Evolutionary conservation across 768 basidiomycete genomes (phyloP), one percentile per base, ranked within the genome.

Genomic region (Cubamyces sp.): DNA sequence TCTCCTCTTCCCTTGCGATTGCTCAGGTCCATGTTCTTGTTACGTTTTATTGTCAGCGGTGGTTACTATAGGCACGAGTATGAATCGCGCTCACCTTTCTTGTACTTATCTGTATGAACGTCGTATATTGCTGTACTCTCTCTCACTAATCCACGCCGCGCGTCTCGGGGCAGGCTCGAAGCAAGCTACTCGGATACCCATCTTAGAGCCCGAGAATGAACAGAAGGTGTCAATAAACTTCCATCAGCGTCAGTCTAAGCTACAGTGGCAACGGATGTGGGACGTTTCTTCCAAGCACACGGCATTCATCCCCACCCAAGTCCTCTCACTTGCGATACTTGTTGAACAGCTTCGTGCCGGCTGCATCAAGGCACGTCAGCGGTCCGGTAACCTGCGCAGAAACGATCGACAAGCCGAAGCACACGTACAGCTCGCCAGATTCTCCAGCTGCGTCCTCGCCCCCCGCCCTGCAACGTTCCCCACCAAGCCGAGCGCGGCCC

Each of bases 391-490:
- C 40, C 43, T 5, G 42, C 25, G 3, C n/a, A 9, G 4, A 16
- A 26, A 15, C 6, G 37, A 19, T 14, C 26, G 41, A 19, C 11
- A 15, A 54, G 18, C 30, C 34, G 54, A 51, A 23, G 34, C 47
- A 28, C 51, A 82, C 86, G 69, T 67, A 88, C 86, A 79, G 48
- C 84, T 79, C 25, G 84, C 78, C 46, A 87, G 65, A 61, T 64
- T 75, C 60, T 75, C 79, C 15, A 85, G 74, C 54, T 57, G 58
- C 40, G 58, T 52, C 52, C 61, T 61, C 45, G 79, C 80, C 57
- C 79, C 80, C 65, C 75, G 77, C 3, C 87, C 85, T 18, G 84
- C 83, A 30, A 87, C 72, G 60, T 78, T 82, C 69, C 86, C 86
- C 19, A 88, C 77, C n/a, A 80, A 77, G 62, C 71, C 78, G 66